phyloP scores from a whole-genome alignment of 805 yeast genomes.

The Lachancea sp. region DNA sequence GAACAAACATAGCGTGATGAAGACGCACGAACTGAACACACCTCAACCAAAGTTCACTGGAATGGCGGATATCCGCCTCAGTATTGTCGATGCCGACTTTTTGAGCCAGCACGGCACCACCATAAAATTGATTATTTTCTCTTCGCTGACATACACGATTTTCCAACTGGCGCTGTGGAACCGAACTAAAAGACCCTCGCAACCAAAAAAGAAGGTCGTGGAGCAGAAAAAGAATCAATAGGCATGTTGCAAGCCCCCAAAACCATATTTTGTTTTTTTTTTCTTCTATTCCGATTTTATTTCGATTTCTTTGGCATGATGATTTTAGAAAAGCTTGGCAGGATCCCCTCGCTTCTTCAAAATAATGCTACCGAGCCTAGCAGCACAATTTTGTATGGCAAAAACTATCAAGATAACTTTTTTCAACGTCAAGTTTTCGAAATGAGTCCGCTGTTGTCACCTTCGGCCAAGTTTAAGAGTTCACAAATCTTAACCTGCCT shows the following conservation, averaged over 20 bases:
- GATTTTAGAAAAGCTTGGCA: too few species aligned
- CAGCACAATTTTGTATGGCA: too few species aligned
- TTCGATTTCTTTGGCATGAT: too few species aligned
- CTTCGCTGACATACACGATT: not conserved
- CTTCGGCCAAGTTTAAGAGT: too few species aligned
- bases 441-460: too few species aligned
- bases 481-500: too few species aligned
- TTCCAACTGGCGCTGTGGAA: not conserved
- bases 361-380: too few species aligned
- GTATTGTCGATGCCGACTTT: conserved; percentile 23
- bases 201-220: not conserved
- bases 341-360: too few species aligned
- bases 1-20: conserved; percentile 36
- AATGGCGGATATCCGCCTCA: conserved; percentile 11
- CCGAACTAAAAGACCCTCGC: not conserved
- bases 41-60: conserved; percentile 28
- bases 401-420: too few species aligned
- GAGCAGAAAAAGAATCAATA: not conserved
- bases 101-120: conserved; percentile 19
- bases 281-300: too few species aligned
- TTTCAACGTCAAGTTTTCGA: too few species aligned
- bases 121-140: conserved; percentile 4
- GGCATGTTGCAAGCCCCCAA: not conserved
- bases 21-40: conserved; percentile 27
- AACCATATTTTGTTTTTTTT: too few species aligned